phyloP scores from a whole-genome alignment of 2,329 filamentous ascomycete genomes.

The Clathrospora elynae region DNA sequence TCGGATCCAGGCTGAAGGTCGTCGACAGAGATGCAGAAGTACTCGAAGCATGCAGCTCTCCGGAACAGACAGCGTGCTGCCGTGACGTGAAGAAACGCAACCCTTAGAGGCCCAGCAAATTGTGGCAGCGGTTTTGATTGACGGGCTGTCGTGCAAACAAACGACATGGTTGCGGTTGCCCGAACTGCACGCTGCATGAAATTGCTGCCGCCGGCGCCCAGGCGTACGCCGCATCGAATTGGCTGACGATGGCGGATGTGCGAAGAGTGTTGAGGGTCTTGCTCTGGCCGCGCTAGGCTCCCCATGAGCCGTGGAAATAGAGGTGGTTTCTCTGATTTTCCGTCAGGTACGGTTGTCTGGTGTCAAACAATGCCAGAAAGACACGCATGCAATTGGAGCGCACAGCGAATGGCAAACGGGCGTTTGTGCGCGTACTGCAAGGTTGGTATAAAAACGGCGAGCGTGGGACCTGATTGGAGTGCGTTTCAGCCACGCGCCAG shows the following conservation, averaged over 20 bases:
- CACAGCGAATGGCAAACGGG: conserved; percentile 1
- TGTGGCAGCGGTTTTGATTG: conserved; percentile 23
- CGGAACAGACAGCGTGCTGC: not conserved
- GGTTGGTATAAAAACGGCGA: conserved; percentile 7
- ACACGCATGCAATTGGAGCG: conserved; percentile 1
- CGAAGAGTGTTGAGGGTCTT: conserved; percentile 10
- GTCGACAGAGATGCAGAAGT: too few species aligned
- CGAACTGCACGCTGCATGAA: conserved; percentile 24
- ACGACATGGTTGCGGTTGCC: conserved; percentile 31
- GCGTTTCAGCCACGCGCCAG: conserved; percentile 31
- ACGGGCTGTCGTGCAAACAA: conserved; percentile 39
- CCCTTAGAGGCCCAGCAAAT: conserved; percentile 4
- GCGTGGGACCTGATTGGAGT: conserved; percentile 18
- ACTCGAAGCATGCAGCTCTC: too few species aligned
- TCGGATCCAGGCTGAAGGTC: too few species aligned
- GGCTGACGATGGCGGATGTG: conserved; percentile 8
- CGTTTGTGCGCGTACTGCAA: conserved; percentile 1
- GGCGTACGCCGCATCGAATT: conserved; percentile 24
- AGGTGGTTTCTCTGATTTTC: conserved; percentile 1
- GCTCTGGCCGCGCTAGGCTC: conserved; percentile 1
- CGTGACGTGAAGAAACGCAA: too few species aligned
- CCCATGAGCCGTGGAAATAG: conserved; percentile 8
- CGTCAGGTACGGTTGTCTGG: conserved; percentile 5
- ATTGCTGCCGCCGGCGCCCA: conserved; percentile 21
- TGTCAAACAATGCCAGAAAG: conserved; percentile 6